Base-by-base conservation (phyloP, 2,329 filamentous ascomycete genomes). In the Talaromyces marneffei region DNA sequence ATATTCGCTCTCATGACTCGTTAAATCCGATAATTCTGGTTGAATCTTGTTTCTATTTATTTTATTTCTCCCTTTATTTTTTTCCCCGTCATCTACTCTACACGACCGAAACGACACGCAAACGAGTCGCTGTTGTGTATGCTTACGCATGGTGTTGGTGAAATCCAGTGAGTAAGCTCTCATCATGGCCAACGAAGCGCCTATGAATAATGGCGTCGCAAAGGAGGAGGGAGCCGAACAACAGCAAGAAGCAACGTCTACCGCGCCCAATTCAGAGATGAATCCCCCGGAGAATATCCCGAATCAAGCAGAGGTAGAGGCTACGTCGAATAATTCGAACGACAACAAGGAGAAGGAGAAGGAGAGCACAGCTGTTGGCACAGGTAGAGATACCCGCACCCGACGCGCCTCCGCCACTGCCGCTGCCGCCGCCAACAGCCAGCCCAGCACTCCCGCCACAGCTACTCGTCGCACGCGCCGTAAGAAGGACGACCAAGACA, bases 401-500 rank as follows among this genome's bases (percentile, higher is more conserved):
- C 68, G 72, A 68, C 74, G 70, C 66, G 68, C 66, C 57, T 69
- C 72, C 27, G 62, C 63, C 62, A 66, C 67, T 58, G 65, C 65
- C 57, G 40, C 65, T 57, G 40, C 65, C 31, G 58, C 59, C 59
- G 63, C 59, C 64, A 67, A 60, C 50, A 62, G 62, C 59, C 66
- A 66, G 64, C 65, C 68, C 65, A 67, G 50, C 52, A 63, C 60
- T 12, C 60, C 54, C 39, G 60, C 35, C 31, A 46, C 60, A 5
- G 40, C 59, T 29, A 63, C 61, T 44, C 63, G 63, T 61, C 70
- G 72, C 67, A 73, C 74, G 68, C 74, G 75, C 68, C 73, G 75
- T 60, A 75, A 77, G 72, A 74, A 78, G 72, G 62, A 65, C 57
- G 68, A 70, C 62, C 59, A 68, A 59, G 69, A 71, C 62, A 64